These are phyloP conservation scores for Dryadomyces quercus-mongolicae DNA, from an alignment of 2,329 filamentous ascomycete genomes.

Conservation along the genomic window DNA sequence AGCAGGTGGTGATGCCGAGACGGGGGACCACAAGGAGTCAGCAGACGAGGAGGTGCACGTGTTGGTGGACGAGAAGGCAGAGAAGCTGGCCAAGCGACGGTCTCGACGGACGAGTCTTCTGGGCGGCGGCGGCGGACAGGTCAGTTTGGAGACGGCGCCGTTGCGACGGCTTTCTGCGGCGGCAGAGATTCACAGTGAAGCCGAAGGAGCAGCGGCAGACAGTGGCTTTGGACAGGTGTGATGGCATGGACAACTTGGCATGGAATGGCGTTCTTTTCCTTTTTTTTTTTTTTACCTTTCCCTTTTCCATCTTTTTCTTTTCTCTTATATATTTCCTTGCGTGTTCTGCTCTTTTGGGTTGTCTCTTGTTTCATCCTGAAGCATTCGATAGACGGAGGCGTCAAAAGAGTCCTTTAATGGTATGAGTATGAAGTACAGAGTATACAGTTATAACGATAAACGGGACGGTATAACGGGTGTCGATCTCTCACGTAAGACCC, in stretches of 20 bases:
- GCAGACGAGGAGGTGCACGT: constrained; percentile 24
- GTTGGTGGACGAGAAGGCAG: constrained; percentile 36
- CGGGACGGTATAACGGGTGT: too few species aligned
- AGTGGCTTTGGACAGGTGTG: constrained; percentile 10
- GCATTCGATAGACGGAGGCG: too few species aligned
- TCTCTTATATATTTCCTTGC: not conserved
- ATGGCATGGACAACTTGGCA: not conserved
- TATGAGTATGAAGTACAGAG: not conserved
- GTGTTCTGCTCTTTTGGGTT: not conserved
- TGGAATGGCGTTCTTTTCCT: not conserved
- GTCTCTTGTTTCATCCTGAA: too few species aligned
- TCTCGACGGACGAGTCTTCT: constrained; percentile 45
- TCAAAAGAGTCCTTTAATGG: too few species aligned
- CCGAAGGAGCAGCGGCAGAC: not conserved
- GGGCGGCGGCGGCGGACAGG: constrained; percentile 19
- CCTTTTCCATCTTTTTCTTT: not conserved
- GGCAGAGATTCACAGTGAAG: not conserved
- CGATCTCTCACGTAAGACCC: too few species aligned
- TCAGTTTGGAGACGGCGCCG: constrained; percentile 21
- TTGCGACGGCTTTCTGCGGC: constrained; percentile 10
- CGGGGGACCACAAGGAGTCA: constrained; percentile 2
- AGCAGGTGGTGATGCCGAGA: constrained; percentile 10
- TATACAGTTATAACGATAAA: too few species aligned
- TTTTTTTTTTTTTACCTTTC: not conserved
- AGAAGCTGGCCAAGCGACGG: constrained; percentile 39